Base-by-base conservation (phyloP, 1,284 basidiomycete genomes). In the Fistulinella staudtii region DNA sequence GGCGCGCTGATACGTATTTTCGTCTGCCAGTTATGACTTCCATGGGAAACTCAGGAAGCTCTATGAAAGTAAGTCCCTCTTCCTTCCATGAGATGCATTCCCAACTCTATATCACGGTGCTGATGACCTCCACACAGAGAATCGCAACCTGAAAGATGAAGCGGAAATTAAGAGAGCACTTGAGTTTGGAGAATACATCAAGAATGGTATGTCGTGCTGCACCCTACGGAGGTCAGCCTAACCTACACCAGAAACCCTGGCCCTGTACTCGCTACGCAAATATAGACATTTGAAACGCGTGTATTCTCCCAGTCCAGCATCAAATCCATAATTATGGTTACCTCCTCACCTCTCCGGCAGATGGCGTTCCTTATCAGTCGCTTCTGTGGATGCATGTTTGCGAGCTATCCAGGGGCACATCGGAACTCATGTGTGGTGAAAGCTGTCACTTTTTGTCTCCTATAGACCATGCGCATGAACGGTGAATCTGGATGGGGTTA, bases 191-290 rank as follows among this genome's bases (percentile, higher is more conserved):
- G 89, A 92, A 64, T 92, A 90, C 57, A 92, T 94, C 62, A 90
- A 87, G 67, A 90, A 89, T 60, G 91, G 91, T 89, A 53, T 51
- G 79, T 60, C 28, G 7, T 34, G 7, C 41, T 10, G 21, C 15
- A n/a, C 34, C 11, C 28, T 21, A 22, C 24, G 36, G 21, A 8
- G 41, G 15, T 35, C 13, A 41, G 15, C 14, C 45, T 47, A 8
- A 53, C 20, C 15, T 28, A 34, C 30, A 17, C 40, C 63, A 93
- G 90, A 93, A 72, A 90, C 90, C 0, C 72, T 93, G 34, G 89
- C 91, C 0, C 67, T 94, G 31, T 91, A 93, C 59, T 85, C 87
- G 5, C 69, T 94, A 39, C 80, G 86, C 56, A 94, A 94, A 65
- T 94, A 92, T 58, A 79, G 91, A 35, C 80, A 91, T 64, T 69